Evolutionary conservation across 495 filamentous ascomycete genomes (phyloP).

Genomic region (Ramalina peruviana): DNA sequence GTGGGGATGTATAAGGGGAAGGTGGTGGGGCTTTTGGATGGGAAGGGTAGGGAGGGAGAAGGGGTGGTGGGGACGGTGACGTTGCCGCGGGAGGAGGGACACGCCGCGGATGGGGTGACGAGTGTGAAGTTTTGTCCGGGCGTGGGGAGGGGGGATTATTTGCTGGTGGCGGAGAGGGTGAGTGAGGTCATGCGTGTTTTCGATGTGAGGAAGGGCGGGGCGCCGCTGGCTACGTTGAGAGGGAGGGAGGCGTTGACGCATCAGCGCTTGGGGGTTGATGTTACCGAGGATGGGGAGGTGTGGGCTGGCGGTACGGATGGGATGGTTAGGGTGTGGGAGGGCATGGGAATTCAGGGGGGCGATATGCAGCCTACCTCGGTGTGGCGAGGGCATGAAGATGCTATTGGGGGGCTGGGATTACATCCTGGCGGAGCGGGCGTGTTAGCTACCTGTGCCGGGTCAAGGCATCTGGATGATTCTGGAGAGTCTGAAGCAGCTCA

Average conservation of each 20-base stretch:
- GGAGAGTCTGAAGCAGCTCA: too few species aligned
- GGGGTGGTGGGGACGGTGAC: conserved; percentile 54
- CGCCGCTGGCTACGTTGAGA: conserved; percentile 51
- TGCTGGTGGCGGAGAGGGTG: conserved; percentile 75
- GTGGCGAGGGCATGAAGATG: conserved; percentile 46
- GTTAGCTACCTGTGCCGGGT: conserved; percentile 62
- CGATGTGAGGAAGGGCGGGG: conserved; percentile 63
- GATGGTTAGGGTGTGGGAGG: conserved; percentile 59
- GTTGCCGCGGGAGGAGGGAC: conserved; percentile 24
- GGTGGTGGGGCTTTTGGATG: conserved; percentile 62
- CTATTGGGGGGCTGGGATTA: conserved; percentile 48
- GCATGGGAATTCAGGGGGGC: conserved; percentile 41
- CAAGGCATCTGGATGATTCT: conserved; percentile 23
- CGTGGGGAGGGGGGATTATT: conserved; percentile 55
- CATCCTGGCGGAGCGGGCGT: conserved; percentile 52
- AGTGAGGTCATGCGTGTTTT: conserved; percentile 63
- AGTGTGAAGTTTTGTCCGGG: conserved; percentile 66
- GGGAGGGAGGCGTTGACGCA: conserved; percentile 61
- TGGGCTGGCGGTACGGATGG: conserved; percentile 83
- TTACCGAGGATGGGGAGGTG: conserved; percentile 36
- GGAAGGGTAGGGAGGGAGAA: conserved; percentile 38
- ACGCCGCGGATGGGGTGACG: conserved; percentile 60
- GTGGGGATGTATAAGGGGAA: conserved; percentile 66
- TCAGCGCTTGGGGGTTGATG: conserved; percentile 66
- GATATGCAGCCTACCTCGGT: conserved; percentile 39